These are phyloP conservation scores for Chrysoporthe deuterocubensis DNA, from an alignment of 2,329 filamentous ascomycete species.

Conservation along the genomic window DNA sequence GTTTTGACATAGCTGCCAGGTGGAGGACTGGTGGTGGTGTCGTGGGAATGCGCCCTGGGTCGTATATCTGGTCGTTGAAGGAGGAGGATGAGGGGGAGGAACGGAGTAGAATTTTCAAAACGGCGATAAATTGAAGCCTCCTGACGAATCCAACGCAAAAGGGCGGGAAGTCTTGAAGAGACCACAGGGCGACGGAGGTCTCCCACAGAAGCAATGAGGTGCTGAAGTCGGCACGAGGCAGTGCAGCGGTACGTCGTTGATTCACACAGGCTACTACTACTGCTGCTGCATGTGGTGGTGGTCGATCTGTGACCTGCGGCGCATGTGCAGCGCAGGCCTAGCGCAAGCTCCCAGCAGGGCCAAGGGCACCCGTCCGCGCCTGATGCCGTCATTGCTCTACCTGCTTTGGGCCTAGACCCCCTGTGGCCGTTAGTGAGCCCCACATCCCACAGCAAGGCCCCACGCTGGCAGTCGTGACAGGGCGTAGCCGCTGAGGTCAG, in stretches of 20 bases:
- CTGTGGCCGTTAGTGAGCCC: not conserved
- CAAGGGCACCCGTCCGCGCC: constrained; percentile 4
- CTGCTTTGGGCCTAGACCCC: constrained; percentile 22
- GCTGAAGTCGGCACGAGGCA: not conserved
- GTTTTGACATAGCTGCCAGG: constrained; percentile 23
- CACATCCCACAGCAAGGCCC: not conserved
- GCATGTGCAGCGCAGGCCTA: not conserved
- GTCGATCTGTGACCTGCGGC: not conserved
- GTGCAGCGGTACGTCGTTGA: not conserved
- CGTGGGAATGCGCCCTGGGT: not conserved
- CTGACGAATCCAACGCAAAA: not conserved
- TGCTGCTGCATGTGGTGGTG: not conserved
- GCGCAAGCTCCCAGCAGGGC: not conserved
- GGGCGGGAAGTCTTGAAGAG: not conserved
- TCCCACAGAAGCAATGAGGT: not conserved
- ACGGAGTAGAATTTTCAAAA: not conserved
- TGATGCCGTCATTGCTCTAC: constrained; percentile 26
- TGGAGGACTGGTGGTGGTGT: not conserved
- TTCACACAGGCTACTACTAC: not conserved
- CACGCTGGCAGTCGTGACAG: not conserved
- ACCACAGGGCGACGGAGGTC: not conserved
- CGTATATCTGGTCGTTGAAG: not conserved
- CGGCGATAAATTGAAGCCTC: not conserved
- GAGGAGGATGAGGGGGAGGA: not conserved
- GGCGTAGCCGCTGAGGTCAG: not conserved